Evolutionary conservation across 73 alveolate genomes (phyloP), one percentile per base, ranked within the genome.

Genomic region (Breviolum minutum): DNA sequence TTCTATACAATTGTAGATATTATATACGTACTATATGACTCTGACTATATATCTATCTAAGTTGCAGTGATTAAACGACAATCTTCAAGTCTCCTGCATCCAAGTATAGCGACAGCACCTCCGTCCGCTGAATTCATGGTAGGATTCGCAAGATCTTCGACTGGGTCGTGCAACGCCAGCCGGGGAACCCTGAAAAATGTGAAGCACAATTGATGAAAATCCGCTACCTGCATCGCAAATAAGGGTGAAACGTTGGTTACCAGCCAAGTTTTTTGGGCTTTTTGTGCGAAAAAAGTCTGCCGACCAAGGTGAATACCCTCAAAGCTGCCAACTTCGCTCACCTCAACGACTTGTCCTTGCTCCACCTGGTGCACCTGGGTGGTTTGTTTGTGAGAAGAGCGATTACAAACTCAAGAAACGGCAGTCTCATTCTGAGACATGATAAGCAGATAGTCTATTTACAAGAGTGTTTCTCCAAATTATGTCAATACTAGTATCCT

Each of bases 301-400:
- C 26, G 11, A 6, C 92, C 11, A 11, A 92, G 98, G 98, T 92
- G 60, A 92, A 92, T 61, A 92, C 98, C 91, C 74, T 92, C 98
- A 92, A 92, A 81, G 98, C 98, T 9, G 98, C 98, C 14, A 92
- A 92, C 90, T 92, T 92, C 27, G 98, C 98, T 26, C 98, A 92
- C 68, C 87, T 92, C 91, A 92, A 92, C 69, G 98, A 92, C 69
- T 14, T 92, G 68, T 80, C 98, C 7, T 74, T 92, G 98, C 98
- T 92, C 10, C 98, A 92, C 61, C 22, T 92, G 98, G 98, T 81
- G 81, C 40, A 13, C 10, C 97, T 73, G 11, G 68, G 83, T 40
- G 63, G 13, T 26, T 27, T 17, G 13, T 71, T 12, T 71, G 81
- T 1, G 81, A 76, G 62, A 77, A 10, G 86, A 29, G 86, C 54